phyloP scores from a whole-genome alignment of 2,329 filamentous ascomycete genomes.

The Coniochaeta prunicola region DNA sequence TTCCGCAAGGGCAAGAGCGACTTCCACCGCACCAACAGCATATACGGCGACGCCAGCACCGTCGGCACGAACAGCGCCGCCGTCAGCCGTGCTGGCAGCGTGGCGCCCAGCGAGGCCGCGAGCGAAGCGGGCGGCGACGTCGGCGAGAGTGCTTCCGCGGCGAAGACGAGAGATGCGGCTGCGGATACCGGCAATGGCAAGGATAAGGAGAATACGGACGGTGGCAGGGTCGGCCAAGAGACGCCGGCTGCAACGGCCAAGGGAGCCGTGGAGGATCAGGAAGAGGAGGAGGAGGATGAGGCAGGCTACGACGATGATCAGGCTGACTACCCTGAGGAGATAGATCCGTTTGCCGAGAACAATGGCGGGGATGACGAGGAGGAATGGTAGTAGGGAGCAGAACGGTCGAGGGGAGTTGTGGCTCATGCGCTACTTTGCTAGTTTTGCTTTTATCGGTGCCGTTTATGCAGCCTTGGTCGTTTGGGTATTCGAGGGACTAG shows the following conservation, averaged over 20 bases:
- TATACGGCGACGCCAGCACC: slow-evolving; percentile 35
- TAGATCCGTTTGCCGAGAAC: background rate
- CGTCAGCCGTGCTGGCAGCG: slow-evolving; percentile 26
- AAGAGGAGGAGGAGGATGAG: slow-evolving; percentile 9
- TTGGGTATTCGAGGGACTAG: background rate
- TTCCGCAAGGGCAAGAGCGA: slow-evolving; percentile 27
- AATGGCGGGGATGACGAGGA: background rate
- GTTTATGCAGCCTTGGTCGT: background rate
- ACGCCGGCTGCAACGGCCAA: slow-evolving; percentile 3
- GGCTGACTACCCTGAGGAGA: background rate
- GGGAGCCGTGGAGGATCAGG: slow-evolving; percentile 1
- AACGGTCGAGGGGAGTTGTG: too few relatives aligned
- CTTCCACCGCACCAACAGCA: slow-evolving; percentile 34
- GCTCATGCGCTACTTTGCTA: background rate
- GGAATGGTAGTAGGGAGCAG: background rate
- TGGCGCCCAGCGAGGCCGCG: slow-evolving; percentile 9
- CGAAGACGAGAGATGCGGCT: background rate
- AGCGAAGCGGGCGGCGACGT: slow-evolving; percentile 3
- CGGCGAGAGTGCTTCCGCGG: background rate
- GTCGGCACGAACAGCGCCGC: slow-evolving; percentile 23
- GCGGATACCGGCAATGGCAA: slow-evolving; percentile 2
- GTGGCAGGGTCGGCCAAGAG: background rate
- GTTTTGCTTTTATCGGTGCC: background rate
- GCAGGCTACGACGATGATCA: background rate
- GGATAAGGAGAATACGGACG: slow-evolving; percentile 5